Conservation (phyloP, 352 stramenopile species). For the Globisporangium perplexum region DNA sequence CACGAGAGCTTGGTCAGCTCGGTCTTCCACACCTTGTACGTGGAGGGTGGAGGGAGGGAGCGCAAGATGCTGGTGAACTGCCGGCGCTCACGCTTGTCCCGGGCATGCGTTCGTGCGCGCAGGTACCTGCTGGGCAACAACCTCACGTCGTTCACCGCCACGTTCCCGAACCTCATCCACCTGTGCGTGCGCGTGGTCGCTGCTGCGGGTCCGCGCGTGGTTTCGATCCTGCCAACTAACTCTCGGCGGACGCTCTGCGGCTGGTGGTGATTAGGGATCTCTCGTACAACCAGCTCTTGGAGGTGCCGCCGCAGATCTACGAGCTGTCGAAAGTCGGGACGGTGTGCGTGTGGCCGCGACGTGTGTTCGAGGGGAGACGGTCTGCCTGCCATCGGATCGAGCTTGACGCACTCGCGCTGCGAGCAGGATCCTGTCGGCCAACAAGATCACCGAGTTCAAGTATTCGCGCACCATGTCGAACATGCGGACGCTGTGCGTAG, state of each 20-base stretch:
- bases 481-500: conserved; percentile 37
- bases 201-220: too few species aligned
- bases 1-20: conserved; percentile 1
- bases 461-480: conserved; percentile 16
- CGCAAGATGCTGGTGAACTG: too few species aligned
- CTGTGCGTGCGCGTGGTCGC: conserved; percentile 25
- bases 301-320: conserved; percentile 42
- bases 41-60: conserved; percentile 1
- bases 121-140: conserved; percentile 48
- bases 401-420: not conserved
- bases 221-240: not conserved
- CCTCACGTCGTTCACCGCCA: conserved; percentile 32
- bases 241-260: not conserved
- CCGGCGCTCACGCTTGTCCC: not conserved
- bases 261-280: conserved; percentile 27
- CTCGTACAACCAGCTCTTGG: conserved; percentile 41
- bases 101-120: not conserved
- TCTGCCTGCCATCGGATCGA: not conserved
- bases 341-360: not conserved
- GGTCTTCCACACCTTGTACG: not conserved
- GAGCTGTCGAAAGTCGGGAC: conserved; percentile 4
- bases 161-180: conserved; percentile 34
- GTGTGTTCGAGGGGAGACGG: not conserved
- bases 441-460: not conserved
- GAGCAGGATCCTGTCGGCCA: not conserved